These are phyloP conservation scores for Rhizopus microsporus DNA, from an alignment of 371 early-diverging fungal genomes.

Conservation along the genomic window DNA sequence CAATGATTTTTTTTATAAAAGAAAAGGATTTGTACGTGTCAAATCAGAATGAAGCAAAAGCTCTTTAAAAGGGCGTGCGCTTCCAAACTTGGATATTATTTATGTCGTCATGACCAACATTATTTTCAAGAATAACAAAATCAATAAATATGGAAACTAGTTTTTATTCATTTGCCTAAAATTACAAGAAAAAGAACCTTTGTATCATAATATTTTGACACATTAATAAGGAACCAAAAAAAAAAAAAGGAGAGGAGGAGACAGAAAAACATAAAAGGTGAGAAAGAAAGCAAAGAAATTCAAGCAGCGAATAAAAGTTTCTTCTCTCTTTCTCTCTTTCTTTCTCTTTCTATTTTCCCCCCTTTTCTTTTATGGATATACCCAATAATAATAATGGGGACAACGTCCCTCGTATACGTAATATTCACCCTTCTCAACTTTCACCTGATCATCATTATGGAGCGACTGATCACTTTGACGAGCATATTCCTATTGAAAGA, in stretches of 20 bases:
- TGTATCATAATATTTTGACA: no score
- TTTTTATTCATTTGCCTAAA: no score
- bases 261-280: neutral
- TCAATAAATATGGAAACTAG: no score
- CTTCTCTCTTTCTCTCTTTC: conserved; percentile 11
- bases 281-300: neutral
- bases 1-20: no score
- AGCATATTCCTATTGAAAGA: conserved; percentile 11
- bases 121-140: no score
- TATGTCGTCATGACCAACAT: no score
- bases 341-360: conserved; percentile 5
- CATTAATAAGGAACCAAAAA: no score
- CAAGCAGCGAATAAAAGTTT: neutral
- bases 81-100: no score
- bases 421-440: conserved; percentile 43
- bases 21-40: neutral
- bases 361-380: conserved; percentile 19
- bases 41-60: no score
- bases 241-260: neutral
- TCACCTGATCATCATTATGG: conserved; percentile 20
- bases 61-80: no score
- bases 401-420: conserved; percentile 29
- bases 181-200: no score
- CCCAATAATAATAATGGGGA: conserved; percentile 15
- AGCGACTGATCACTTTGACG: conserved; percentile 6